phyloP scores from a whole-genome alignment of 176 grass and related monocot species.

The Pontederia paniculata region DNA sequence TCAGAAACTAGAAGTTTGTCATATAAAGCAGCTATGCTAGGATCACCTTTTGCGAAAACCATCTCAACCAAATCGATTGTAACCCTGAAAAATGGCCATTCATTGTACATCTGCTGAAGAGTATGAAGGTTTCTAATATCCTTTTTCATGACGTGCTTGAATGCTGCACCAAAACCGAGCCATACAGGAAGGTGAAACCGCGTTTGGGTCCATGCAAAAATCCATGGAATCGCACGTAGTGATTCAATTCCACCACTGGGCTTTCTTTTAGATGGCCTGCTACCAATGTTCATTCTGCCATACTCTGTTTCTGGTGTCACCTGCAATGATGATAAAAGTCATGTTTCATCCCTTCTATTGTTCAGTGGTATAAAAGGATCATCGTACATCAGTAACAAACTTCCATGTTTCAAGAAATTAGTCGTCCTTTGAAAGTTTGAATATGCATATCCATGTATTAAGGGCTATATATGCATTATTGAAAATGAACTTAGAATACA shows the following conservation, averaged over 20 bases:
- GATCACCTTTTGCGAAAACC: conserved; percentile 93
- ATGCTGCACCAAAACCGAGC: conserved; percentile 23
- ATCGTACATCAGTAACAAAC: too few relatives aligned
- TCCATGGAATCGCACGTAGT: conserved; percentile 30
- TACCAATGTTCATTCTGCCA: conserved; percentile 28
- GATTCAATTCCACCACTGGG: conserved; percentile 25
- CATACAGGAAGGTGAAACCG: conserved; percentile 27
- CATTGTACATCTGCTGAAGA: conserved; percentile 31
- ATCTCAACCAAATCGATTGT: conserved; percentile 30
- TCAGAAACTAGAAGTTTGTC: conserved; percentile 44
- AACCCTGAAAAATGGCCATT: conserved; percentile 30
- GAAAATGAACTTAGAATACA: too few relatives aligned
- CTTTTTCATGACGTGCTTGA: conserved; percentile 17
- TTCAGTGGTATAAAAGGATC: background rate
- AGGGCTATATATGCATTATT: too few relatives aligned
- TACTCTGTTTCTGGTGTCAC: conserved; percentile 25
- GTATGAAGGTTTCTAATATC: conserved; percentile 20
- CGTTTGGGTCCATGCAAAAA: conserved; percentile 31
- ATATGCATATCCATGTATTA: too few relatives aligned
- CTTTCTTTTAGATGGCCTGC: conserved; percentile 28
- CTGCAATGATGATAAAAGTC: background rate
- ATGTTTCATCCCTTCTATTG: background rate
- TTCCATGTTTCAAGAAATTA: too few relatives aligned
- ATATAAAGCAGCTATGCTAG: conserved; percentile 78
- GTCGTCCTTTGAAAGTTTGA: too few relatives aligned